Conservation (phyloP, 2,329 filamentous ascomycete species). For the Diaporthe ilicicola region DNA sequence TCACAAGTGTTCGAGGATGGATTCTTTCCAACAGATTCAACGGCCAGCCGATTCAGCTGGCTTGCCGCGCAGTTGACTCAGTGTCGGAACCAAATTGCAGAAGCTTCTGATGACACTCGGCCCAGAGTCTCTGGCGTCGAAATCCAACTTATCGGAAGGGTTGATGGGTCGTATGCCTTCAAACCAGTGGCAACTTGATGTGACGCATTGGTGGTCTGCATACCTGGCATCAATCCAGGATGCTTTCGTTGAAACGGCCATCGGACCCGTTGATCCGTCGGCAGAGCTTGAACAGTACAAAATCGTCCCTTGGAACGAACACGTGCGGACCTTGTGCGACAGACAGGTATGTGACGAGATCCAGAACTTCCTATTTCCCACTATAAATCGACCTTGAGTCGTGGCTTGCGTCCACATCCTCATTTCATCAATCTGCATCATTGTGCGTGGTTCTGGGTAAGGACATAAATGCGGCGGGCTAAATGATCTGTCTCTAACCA, state of each 20-base stretch:
- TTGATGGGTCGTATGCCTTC: not conserved
- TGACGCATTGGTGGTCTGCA: conserved; percentile 28
- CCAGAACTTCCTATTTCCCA: not conserved
- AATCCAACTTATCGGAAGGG: not conserved
- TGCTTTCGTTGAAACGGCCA: conserved; percentile 18
- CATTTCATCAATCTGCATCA: not conserved
- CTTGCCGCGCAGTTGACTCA: not conserved
- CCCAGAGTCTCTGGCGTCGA: not conserved
- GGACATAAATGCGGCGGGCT: not conserved
- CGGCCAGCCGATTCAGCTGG: not conserved
- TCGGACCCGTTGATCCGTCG: conserved; percentile 18
- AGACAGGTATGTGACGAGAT: conserved; percentile 3
- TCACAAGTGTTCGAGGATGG: not conserved
- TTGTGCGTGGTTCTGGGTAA: not conserved
- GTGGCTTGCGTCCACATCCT: not conserved
- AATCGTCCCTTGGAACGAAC: not conserved
- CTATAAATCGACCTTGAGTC: not conserved
- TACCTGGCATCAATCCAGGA: conserved; percentile 22
- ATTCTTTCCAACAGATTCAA: not conserved
- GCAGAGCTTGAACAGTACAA: not conserved
- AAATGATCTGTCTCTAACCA: conserved; percentile 1
- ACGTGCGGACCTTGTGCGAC: not conserved
- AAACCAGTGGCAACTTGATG: conserved; percentile 34
- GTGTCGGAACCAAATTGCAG: rapidly evolving
- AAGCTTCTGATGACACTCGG: not conserved